phyloP scores from a whole-genome alignment of 805 yeast species.

The Komagataella ulmi region DNA sequence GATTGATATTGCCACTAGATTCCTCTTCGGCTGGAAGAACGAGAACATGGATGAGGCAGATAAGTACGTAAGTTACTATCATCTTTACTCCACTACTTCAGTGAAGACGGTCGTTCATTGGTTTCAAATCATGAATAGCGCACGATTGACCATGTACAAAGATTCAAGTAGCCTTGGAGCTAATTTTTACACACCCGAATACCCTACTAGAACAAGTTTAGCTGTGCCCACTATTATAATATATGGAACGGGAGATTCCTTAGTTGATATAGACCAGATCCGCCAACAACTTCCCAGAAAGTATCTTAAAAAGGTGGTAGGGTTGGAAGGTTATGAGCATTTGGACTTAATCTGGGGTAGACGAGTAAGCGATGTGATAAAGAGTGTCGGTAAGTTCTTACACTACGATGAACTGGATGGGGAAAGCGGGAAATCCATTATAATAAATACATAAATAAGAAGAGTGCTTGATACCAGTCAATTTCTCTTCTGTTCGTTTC shows the following conservation, averaged over 20 bases:
- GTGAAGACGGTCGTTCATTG: conserved; percentile 93
- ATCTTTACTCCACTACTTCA: conserved; percentile 80
- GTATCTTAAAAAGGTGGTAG: conserved; percentile 17
- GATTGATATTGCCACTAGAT: conserved; percentile 56
- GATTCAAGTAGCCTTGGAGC: conserved; percentile 38
- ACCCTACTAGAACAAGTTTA: conserved; percentile 32
- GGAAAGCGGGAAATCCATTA: neutral
- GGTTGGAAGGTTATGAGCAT: conserved; percentile 70
- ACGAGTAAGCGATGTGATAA: conserved; percentile 39
- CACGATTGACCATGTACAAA: conserved; percentile 81
- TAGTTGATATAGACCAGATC: conserved; percentile 78
- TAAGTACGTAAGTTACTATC: conserved; percentile 71
- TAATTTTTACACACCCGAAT: conserved; percentile 36
- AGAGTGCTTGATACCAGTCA: neutral
- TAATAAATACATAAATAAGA: neutral
- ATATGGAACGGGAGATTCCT: conserved; percentile 73
- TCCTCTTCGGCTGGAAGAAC: conserved; percentile 74
- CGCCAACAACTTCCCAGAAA: conserved; percentile 43
- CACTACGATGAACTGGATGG: conserved; percentile 3
- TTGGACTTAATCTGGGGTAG: conserved; percentile 90
- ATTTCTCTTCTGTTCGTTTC: neutral
- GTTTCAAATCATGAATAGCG: conserved; percentile 78
- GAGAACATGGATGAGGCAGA: conserved; percentile 58
- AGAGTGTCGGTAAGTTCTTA: conserved; percentile 24
- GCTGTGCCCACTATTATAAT: conserved; percentile 61